These are phyloP conservation scores for Kodamaea fukazawae DNA, from an alignment of 805 yeast species.

Conservation along the genomic window DNA sequence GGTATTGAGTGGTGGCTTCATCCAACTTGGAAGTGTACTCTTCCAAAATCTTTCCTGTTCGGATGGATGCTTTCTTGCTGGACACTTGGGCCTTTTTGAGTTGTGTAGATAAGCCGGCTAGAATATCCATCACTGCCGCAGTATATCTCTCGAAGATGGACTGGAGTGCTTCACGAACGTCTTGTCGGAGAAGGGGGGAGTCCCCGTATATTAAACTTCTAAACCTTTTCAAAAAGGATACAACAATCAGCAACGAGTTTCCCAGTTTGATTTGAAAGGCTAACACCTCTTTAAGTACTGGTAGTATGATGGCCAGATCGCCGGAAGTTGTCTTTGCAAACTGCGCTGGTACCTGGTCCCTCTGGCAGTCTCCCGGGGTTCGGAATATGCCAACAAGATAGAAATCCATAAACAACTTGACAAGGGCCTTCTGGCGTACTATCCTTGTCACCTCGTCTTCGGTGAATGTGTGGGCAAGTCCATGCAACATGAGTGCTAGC, in stretches of 20 bases:
- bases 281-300: slow-evolving; percentile 38
- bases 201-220: slow-evolving; percentile 28
- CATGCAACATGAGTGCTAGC: slow-evolving; percentile 33
- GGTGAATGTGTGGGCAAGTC: slow-evolving; percentile 30
- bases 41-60: slow-evolving; percentile 61
- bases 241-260: slow-evolving; percentile 37
- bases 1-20: slow-evolving; percentile 32
- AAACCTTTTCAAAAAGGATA: slow-evolving; percentile 50
- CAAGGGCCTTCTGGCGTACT: slow-evolving; percentile 45
- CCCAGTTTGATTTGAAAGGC: slow-evolving; percentile 28
- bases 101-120: slow-evolving; percentile 35
- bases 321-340: slow-evolving; percentile 18
- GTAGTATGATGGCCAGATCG: slow-evolving; percentile 38
- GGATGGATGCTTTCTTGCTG: slow-evolving; percentile 55
- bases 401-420: slow-evolving; percentile 57
- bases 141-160: slow-evolving; percentile 39
- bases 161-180: slow-evolving; percentile 25
- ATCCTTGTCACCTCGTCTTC: slow-evolving; percentile 22
- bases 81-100: slow-evolving; percentile 33
- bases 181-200: slow-evolving; percentile 10
- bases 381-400: slow-evolving; percentile 56
- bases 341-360: slow-evolving; percentile 24
- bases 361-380: slow-evolving; percentile 31
- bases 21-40: slow-evolving; percentile 38
- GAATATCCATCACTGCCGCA: slow-evolving; percentile 37